A percentile compares a stretch with the other conserved stretches of the same genome.
These are phyloP conservation scores for Thyridium curvatum DNA, from an alignment of 2,329 filamentous ascomycete genomes.

Conservation along the genomic window DNA sequence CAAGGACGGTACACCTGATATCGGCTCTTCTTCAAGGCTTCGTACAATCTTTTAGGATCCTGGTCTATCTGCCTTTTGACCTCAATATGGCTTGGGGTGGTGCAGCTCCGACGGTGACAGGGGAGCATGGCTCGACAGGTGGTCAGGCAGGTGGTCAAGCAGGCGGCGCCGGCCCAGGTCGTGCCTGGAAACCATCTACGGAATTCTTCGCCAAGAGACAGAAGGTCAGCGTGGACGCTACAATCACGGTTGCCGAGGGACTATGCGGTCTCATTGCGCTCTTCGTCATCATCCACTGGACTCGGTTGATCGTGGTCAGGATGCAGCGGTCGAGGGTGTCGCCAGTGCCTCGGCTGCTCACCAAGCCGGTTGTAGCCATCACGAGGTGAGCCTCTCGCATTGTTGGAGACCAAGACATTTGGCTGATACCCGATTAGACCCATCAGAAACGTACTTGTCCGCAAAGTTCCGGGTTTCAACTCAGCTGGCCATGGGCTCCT, in stretches of 20 bases:
- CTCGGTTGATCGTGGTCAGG: conserved; percentile 13
- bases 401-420: not conserved
- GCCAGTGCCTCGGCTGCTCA: not conserved
- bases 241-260: conserved; percentile 15
- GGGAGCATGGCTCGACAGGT: too few species aligned
- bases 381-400: conserved; percentile 12
- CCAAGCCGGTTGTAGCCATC: conserved; percentile 15
- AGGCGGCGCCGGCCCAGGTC: conserved; percentile 7
- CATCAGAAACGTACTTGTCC: conserved; percentile 20
- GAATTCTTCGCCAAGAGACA: conserved; percentile 14
- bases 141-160: conserved; percentile 4
- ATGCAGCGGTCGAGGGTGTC: conserved; percentile 9
- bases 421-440: conserved; percentile 7
- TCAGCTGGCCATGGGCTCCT: conserved; percentile 25
- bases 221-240: conserved; percentile 9
- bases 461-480: conserved; percentile 21
- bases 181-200: not conserved
- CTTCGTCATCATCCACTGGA: conserved; percentile 22
- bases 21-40: too few species aligned
- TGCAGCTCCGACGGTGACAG: too few species aligned
- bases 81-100: too few species aligned
- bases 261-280: conserved; percentile 20
- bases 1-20: too few species aligned
- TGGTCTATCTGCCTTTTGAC: too few species aligned
- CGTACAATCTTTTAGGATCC: too few species aligned